phyloP scores from a whole-genome alignment of 1,284 basidiomycete species.

The Ustilago loliicola region DNA sequence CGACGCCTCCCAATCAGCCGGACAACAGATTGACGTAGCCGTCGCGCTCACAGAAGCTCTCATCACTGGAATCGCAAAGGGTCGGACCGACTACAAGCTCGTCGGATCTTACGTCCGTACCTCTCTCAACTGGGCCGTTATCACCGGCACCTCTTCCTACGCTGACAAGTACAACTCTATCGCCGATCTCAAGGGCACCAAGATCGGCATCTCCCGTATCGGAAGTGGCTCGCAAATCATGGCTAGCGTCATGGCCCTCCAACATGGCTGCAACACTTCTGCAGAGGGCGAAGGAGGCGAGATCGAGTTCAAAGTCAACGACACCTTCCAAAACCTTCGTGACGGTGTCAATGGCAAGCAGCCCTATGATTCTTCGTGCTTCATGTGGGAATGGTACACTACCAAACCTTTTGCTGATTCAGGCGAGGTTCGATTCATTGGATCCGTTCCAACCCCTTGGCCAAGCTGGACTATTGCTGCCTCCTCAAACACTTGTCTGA shows the following conservation, averaged over 20 bases:
- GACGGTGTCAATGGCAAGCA: constrained; percentile 80
- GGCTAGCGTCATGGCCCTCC: constrained; percentile 92
- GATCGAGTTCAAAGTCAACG: constrained; percentile 65
- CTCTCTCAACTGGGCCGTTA: constrained; percentile 77
- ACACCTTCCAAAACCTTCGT: constrained; percentile 77
- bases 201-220: constrained; percentile 87
- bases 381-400: constrained; percentile 86
- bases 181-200: constrained; percentile 82
- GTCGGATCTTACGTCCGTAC: constrained; percentile 87
- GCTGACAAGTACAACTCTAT: constrained; percentile 78
- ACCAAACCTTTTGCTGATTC: constrained; percentile 91
- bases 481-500: constrained; percentile 42
- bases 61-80: constrained; percentile 88
- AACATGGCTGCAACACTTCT: constrained; percentile 72
- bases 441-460: constrained; percentile 92
- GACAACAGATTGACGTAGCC: constrained; percentile 66
- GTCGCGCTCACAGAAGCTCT: constrained; percentile 93
- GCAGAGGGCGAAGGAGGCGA: constrained; percentile 10
- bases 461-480: constrained; percentile 81
- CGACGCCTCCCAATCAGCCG: constrained; percentile 36
- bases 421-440: constrained; percentile 84
- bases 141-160: constrained; percentile 79
- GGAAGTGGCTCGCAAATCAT: constrained; percentile 93
- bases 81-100: constrained; percentile 87
- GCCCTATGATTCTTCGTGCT: constrained; percentile 30